These are phyloP conservation scores for Lactifluus rugatus DNA, from an alignment of 768 basidiomycete species.

Conservation along the genomic window DNA sequence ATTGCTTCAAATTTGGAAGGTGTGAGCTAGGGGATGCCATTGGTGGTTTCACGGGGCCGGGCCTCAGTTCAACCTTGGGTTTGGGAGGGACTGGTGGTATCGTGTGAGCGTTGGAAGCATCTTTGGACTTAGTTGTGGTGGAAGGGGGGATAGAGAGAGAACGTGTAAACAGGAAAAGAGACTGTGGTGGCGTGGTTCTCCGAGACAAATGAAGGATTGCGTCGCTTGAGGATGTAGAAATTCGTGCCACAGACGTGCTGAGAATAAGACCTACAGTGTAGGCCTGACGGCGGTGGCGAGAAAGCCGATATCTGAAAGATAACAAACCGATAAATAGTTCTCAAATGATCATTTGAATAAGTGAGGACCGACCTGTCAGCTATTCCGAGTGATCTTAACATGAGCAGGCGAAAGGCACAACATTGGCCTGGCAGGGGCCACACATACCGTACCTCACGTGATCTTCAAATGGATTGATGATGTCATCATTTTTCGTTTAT, in stretches of 20 bases:
- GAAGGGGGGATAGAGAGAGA: constrained; percentile 27
- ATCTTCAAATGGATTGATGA: neutral
- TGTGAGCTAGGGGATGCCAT: constrained; percentile 24
- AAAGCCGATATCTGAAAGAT: constrained; percentile 3
- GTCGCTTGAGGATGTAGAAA: neutral
- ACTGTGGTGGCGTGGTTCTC: neutral
- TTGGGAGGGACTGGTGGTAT: constrained; percentile 25
- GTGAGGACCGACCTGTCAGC: constrained; percentile 23
- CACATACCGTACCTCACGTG: neutral
- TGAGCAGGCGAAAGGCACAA: no score
- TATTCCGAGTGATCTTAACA: constrained; percentile 32
- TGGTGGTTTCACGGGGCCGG: constrained; percentile 46
- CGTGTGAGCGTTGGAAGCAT: constrained; percentile 23
- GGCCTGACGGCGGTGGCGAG: neutral
- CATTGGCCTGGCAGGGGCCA: no score
- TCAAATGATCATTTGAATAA: no score
- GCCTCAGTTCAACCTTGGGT: constrained; percentile 50
- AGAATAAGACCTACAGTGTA: neutral
- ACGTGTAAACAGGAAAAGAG: neutral
- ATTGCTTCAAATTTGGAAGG: constrained; percentile 8
- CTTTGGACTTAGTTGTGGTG: constrained; percentile 17
- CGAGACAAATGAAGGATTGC: neutral
- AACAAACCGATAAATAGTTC: neutral
- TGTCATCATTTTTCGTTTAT: neutral
- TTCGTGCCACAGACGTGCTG: neutral